Evolutionary conservation across 495 filamentous ascomycete species (phyloP), one percentile per base, ranked within the genome.

Genomic region (Umbilicaria muhlenbergii): DNA sequence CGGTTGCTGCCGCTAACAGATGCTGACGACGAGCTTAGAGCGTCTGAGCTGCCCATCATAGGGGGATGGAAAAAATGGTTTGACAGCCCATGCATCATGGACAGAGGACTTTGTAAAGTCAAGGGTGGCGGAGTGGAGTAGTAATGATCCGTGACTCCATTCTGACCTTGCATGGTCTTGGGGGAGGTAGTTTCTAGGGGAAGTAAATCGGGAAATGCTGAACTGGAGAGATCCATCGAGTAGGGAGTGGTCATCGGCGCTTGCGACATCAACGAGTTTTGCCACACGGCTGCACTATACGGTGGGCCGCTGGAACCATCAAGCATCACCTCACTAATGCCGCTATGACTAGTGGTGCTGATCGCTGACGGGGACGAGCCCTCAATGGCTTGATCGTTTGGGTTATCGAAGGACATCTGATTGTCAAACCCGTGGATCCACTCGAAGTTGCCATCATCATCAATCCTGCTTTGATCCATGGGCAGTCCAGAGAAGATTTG

Each of bases 301-400:
- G 60, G 57, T 6, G 71, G 56, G 28, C 68, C 67, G 42, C 69
- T 82, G 11, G 82, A 78, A 5, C 81, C 84, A 57, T 94, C 86
- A 34, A 93, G 65, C 81, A 94, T 88, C 45, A 86, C 74, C 55
- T 96, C 89, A 59, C 86, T 94, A 53, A 92, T 82, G 12, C 81
- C 85, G 60, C 82, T 89, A 51, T 89, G 87, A 54, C 88, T 94
- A 21, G 80, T 83, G 14, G 83, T 91, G 61, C 88, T 94, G 54
- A 94, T 86, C 17, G 83, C 89, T 8, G 88, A 95, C 7, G 91
- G 91, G 5, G 92, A 96, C 11, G 91, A 95, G 34, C 83, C 86
- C 50, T 93, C 91, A 40, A 95, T 73, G 8, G 78, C 83, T 44
- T 78, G 81, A 50, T 93, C 86, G 47, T 78, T 77, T 18, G 60